phyloP scores from a whole-genome alignment of 2,329 filamentous ascomycete species.

The Ceratocystis papillata region DNA sequence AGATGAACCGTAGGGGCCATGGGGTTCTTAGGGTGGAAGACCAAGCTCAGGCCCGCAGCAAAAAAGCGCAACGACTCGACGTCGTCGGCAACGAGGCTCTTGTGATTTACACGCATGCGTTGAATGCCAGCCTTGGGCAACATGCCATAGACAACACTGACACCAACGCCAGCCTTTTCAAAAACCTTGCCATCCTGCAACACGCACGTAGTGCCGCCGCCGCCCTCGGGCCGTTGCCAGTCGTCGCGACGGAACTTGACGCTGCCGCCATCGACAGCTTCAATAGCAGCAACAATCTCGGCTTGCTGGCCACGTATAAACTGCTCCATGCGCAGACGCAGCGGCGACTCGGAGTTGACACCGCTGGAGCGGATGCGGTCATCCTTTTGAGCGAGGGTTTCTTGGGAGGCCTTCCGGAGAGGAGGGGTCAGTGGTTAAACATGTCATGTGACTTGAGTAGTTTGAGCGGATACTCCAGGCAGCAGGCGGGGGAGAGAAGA shows the following conservation, averaged over 20 bases:
- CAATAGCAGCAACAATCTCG: slow-evolving; percentile 71
- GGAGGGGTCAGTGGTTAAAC: slow-evolving; percentile 13
- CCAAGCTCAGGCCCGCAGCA: slow-evolving; percentile 82
- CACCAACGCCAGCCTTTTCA: slow-evolving; percentile 93
- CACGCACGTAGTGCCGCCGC: slow-evolving; percentile 88
- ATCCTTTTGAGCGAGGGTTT: slow-evolving; percentile 52
- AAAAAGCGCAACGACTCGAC: slow-evolving; percentile 89
- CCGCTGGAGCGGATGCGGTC: slow-evolving; percentile 56
- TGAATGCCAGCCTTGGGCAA: slow-evolving; percentile 77
- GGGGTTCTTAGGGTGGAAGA: slow-evolving; percentile 86
- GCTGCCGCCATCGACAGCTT: slow-evolving; percentile 60
- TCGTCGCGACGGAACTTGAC: slow-evolving; percentile 66
- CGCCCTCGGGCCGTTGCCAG: slow-evolving; percentile 79
- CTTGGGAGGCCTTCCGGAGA: slow-evolving; percentile 7
- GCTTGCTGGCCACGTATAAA: slow-evolving; percentile 90
- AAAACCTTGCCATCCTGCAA: slow-evolving; percentile 94
- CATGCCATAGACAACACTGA: slow-evolving; percentile 86
- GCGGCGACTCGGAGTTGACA: slow-evolving; percentile 69
- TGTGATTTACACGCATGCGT: slow-evolving; percentile 92
- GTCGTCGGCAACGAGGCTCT: slow-evolving; percentile 60
- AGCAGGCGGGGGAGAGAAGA: background rate
- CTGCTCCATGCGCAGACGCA: slow-evolving; percentile 95
- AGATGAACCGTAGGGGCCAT: slow-evolving; percentile 96
- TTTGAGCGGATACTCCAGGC: background rate
- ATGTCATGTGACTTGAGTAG: background rate